phyloP scores from a whole-genome alignment of 768 basidiomycete genomes.

The Mycena galericulata region DNA sequence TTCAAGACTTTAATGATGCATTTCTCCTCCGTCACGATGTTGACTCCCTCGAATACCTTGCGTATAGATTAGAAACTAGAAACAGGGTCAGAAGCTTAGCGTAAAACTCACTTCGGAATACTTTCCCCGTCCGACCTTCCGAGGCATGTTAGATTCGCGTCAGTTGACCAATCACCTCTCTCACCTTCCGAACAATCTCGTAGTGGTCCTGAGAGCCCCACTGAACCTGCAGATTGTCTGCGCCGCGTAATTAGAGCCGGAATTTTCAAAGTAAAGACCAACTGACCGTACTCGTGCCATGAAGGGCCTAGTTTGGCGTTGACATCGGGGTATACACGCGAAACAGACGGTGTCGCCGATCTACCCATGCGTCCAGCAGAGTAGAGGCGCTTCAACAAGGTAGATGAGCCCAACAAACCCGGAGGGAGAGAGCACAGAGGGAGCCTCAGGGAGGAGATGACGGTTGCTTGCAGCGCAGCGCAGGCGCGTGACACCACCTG shows the following conservation, averaged over 20 bases:
- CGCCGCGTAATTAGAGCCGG: constrained; percentile 39
- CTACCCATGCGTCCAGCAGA: constrained; percentile 68
- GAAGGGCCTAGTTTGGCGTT: constrained; percentile 81
- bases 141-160: constrained; percentile 71
- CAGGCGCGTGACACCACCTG: too few relatives aligned
- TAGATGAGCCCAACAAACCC: constrained; percentile 20
- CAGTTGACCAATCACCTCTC: too few relatives aligned
- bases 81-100: constrained; percentile 23
- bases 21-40: constrained; percentile 91
- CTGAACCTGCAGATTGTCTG: constrained; percentile 96
- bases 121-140: constrained; percentile 96
- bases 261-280: constrained; percentile 33
- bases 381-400: constrained; percentile 23
- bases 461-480: background rate
- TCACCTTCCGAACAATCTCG: constrained; percentile 95
- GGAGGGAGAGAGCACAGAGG: background rate
- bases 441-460: too few relatives aligned
- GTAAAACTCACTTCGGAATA: constrained; percentile 83
- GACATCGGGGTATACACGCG: constrained; percentile 74
- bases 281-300: constrained; percentile 96
- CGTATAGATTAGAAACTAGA: constrained; percentile 11
- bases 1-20: constrained; percentile 99
- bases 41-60: constrained; percentile 94
- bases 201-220: constrained; percentile 99
- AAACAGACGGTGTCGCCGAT: constrained; percentile 80